Evolutionary conservation across 1,284 basidiomycete genomes (phyloP).

Genomic region (Marasmius tenuissimus): DNA sequence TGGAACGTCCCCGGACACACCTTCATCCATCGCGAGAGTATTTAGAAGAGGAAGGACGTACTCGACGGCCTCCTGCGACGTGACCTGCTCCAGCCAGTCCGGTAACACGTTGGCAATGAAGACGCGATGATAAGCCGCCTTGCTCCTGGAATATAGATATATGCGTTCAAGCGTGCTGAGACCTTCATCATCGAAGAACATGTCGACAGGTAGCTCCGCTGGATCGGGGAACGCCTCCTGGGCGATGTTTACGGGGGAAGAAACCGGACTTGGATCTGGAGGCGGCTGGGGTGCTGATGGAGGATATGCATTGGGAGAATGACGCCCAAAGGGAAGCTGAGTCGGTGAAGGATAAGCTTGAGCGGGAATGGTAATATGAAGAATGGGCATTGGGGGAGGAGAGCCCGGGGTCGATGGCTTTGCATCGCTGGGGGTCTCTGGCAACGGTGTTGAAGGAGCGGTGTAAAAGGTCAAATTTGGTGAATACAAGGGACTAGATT

Average conservation of each 20-base stretch:
- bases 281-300: conserved; percentile 15
- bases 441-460: conserved; percentile 35
- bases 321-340: conserved; percentile 7
- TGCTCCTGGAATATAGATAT: conserved; percentile 89
- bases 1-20: conserved; percentile 38
- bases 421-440: conserved; percentile 14
- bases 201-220: conserved; percentile 45
- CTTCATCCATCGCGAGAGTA: conserved; percentile 85
- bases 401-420: conserved; percentile 17
- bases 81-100: conserved; percentile 71
- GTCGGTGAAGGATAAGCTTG: conserved; percentile 12
- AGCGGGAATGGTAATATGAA: conserved; percentile 11
- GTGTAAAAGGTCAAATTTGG: conserved; percentile 33
- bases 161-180: conserved; percentile 89
- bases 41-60: conserved; percentile 92
- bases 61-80: conserved; percentile 88
- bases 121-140: conserved; percentile 80
- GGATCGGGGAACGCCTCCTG: conserved; percentile 38
- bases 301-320: conserved; percentile 9
- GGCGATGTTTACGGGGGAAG: conserved; percentile 15
- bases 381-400: conserved; percentile 23
- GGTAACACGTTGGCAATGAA: conserved; percentile 85
- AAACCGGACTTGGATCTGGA: not conserved
- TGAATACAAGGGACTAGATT: conserved; percentile 16
- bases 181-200: conserved; percentile 69